Base-by-base conservation (phyloP, 768 basidiomycete genomes). In the Hypholoma fasciculare region DNA sequence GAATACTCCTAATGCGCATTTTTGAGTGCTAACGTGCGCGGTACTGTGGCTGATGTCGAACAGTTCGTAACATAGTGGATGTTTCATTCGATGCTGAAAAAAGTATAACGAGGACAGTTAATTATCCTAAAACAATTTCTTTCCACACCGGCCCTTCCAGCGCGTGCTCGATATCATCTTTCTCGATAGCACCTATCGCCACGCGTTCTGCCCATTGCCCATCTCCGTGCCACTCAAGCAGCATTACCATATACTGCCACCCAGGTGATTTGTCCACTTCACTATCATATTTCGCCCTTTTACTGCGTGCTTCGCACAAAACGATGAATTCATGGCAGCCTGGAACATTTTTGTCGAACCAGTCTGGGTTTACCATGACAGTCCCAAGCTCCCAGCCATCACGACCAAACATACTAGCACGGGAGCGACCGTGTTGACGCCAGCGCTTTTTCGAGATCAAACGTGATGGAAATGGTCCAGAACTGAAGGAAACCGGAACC, bases 401-500 rank as follows among this genome's bases (percentile, higher is more conserved):
- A 14, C 19, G 27, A 19, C 60, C 60, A 19, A 58, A 61, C 1
- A 61, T 55, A 16, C 60, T 56, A 26, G 55, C 14, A 16, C 52
- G 52, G 30, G 52, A 6, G 19, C 54, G 38, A 7, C 40, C 34
- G 17, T 50, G 44, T 27, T 36, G 7, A 14, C 47, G 20, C 20
- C n/a, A 42, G 30, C 6, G 57, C 27, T n/a, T 37, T 27, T 16
- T 26, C 56, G n/a, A 61, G 42, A 0, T 37, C 26, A 42, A 61
- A 61, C 44, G 8, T 39, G 11, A 49, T 46, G 12, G 59, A 61
- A 11, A 61, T 51, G 3, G 59, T 61, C 59, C 59, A 61, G 11
- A 61, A 61, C 38, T 61, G 59, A n/a, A 61, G 17, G 27, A 57
- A 61, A 3, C 59, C 59, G 3, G 59, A 61, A 20, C 55, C 59